Evolutionary conservation across 2,329 filamentous ascomycete genomes (phyloP), one percentile per base, ranked within the genome.

Genomic region (Claviceps humidiphila): DNA sequence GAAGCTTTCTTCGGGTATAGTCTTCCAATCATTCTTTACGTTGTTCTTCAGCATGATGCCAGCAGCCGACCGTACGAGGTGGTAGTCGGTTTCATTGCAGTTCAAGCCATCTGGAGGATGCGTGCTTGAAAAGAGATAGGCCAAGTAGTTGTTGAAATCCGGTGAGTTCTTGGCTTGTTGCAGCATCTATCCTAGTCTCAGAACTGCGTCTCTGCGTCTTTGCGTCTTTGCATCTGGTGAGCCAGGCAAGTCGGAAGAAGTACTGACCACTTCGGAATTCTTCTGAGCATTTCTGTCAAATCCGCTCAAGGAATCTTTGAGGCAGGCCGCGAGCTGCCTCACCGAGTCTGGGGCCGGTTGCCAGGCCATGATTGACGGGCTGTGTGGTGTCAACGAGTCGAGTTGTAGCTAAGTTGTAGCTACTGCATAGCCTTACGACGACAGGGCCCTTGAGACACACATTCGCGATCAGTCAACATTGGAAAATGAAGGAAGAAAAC

Each of bases 1-100:
- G 59, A 94, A 74, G 64, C 84, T 91, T 42, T 75, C 66, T 49
- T 86, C 82, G 51, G 88, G 77, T 56, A 96, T 88, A 53, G 80
- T 74, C 65, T 85, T 86, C 74, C 87, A 91, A 43, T 81, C 76
- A 47, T 79, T 71, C 64, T 81, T 85, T 66, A 97, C 79, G 64
- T 94, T 89, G 70, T 96, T 97, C 73, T 97, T 98, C 58, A 98
- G 77, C 81, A 96, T 93, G 63, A 97, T 83, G 52, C 87, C 90
- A 26, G 91, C 90, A 11, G 91, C 87, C 55, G 87, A 87, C 57
- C 93, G 85, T 55, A 95, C 84, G 49, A 88, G 72, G 66, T 85
- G 79, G 71, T 89, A 84, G 64, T 87, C 74, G 57, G 76, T 64
- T 58, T 74, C 63, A 50, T 75, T 78, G 60, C 80, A 78, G 59